Conservation (phyloP, 495 filamentous ascomycete species). For the Penicillium canescens region DNA sequence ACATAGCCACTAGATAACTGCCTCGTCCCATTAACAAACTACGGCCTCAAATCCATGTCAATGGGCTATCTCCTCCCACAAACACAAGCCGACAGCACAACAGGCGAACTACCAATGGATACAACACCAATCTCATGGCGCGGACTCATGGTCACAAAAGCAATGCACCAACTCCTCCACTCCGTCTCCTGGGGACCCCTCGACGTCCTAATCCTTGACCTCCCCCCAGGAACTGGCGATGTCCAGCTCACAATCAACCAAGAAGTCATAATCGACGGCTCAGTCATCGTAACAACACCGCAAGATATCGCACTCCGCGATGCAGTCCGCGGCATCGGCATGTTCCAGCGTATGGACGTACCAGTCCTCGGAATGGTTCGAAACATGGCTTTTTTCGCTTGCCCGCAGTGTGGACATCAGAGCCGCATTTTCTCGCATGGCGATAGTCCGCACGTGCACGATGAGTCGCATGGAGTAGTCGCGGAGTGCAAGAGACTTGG, state of each 20-base stretch:
- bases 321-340: conserved; percentile 83
- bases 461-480: conserved; percentile 49
- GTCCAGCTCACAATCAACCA: conserved; percentile 92
- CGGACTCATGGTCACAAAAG: conserved; percentile 97
- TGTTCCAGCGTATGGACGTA: conserved; percentile 82
- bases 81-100: conserved; percentile 23
- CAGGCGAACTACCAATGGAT: conserved; percentile 50
- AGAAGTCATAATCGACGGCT: conserved; percentile 81
- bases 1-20: conserved; percentile 60
- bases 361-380: conserved; percentile 89
- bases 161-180: conserved; percentile 90
- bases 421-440: conserved; percentile 75
- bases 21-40: conserved; percentile 86
- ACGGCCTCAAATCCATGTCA: conserved; percentile 96
- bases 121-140: conserved; percentile 90
- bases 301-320: conserved; percentile 89
- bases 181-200: conserved; percentile 86
- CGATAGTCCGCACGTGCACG: conserved; percentile 31
- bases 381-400: conserved; percentile 90
- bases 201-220: conserved; percentile 85
- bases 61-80: conserved; percentile 86
- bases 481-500: conserved; percentile 62
- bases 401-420: conserved; percentile 70
- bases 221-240: conserved; percentile 94
- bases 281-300: conserved; percentile 90